A percentile compares a stretch with the other conserved stretches of the same genome.
phyloP scores from a whole-genome alignment of 148 eudicot genomes.

The Talinum fruticosum region DNA sequence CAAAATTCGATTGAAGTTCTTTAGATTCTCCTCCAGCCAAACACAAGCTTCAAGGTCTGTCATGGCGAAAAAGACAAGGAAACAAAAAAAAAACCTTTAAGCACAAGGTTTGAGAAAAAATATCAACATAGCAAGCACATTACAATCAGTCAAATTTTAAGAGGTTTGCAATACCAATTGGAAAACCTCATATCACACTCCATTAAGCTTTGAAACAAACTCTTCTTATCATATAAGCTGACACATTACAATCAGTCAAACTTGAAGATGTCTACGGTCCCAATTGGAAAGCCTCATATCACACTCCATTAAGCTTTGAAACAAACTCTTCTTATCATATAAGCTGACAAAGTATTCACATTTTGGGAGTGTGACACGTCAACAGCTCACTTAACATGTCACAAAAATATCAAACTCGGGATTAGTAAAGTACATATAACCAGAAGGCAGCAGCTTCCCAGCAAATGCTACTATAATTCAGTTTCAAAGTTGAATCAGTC shows the following conservation, averaged over 20 bases:
- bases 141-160: neutral
- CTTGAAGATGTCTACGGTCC: neutral
- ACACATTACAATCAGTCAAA: neutral
- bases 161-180: neutral
- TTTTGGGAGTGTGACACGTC: too few relatives aligned
- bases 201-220: neutral
- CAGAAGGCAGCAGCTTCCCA: too few relatives aligned
- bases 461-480: too few relatives aligned
- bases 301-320: neutral
- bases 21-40: conserved; percentile 87
- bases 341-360: too few relatives aligned
- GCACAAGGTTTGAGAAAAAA: neutral
- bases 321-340: too few relatives aligned
- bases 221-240: too few relatives aligned
- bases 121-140: neutral
- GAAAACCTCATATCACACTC: neutral
- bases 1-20: conserved; percentile 82
- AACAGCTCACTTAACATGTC: too few relatives aligned
- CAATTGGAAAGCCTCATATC: neutral
- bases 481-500: too few relatives aligned
- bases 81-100: neutral
- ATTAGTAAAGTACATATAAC: too few relatives aligned
- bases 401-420: too few relatives aligned
- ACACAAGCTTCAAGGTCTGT: conserved; percentile 99
- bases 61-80: conserved; percentile 3